A percentile compares a stretch with the other conserved stretches of the same genome.
Conservation (phyloP, 768 basidiomycete species). For the Clitopilus passeckerianus region DNA sequence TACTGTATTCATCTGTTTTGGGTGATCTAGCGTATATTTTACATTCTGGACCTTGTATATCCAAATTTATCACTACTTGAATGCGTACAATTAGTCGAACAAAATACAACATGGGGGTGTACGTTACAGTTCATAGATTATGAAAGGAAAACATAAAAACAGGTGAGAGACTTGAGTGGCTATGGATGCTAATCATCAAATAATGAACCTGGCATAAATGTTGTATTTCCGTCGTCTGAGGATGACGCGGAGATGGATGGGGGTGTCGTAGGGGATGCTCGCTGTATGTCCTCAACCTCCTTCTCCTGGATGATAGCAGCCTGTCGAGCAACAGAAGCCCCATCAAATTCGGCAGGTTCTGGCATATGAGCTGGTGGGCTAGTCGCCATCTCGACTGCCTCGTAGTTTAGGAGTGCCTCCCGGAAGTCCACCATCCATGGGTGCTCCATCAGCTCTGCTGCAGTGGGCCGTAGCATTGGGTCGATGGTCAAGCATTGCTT, state of each 20-base stretch:
- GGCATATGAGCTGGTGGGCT: slow-evolving; percentile 42
- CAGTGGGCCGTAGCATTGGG: slow-evolving; percentile 76
- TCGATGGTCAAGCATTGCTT: slow-evolving; percentile 88
- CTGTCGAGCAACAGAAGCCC: slow-evolving; percentile 48
- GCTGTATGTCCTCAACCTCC: slow-evolving; percentile 52
- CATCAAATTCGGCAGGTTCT: slow-evolving; percentile 43
- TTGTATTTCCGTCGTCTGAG: slow-evolving; percentile 5
- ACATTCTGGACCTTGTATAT: background rate
- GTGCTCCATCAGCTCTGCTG: slow-evolving; percentile 80
- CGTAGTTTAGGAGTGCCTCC: slow-evolving; percentile 63
- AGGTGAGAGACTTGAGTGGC: background rate
- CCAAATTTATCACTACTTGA: background rate
- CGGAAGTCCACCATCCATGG: slow-evolving; percentile 87
- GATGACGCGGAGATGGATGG: slow-evolving; percentile 24
- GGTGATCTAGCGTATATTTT: background rate
- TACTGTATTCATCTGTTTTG: background rate
- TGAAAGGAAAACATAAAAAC: background rate
- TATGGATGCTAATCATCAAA: too few relatives aligned
- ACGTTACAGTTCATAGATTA: background rate
- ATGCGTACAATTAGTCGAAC: background rate
- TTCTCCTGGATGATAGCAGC: slow-evolving; percentile 54
- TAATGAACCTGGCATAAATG: too few relatives aligned
- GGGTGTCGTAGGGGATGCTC: slow-evolving; percentile 46
- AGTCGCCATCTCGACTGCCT: slow-evolving; percentile 55
- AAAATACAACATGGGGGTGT: slow-evolving; percentile 2